Base-by-base conservation (phyloP, 2,329 filamentous ascomycete genomes). In the Aspergillus neoniger region DNA sequence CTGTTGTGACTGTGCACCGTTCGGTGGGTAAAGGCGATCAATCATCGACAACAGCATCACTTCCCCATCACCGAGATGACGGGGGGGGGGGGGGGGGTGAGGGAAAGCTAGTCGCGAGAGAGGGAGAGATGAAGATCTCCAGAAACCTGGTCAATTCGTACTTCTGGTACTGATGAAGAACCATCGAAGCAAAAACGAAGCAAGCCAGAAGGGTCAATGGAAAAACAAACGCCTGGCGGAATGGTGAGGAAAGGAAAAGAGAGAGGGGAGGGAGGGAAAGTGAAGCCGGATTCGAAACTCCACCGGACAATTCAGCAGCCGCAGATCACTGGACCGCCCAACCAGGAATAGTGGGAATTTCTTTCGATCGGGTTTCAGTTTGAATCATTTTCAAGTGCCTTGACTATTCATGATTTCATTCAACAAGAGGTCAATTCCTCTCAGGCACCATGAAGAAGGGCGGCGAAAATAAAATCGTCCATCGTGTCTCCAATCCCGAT, bases 291-390 rank as follows among this genome's bases (percentile, higher is more conserved):
- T 36, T 52, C 19, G 50, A 21, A 43, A 25, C 52, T 28, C 52
- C 52, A 55, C 52, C 38, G 52, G 52, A 21, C 52, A 55, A 25
- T 41, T 55, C 52, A 55, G 21, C 52, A 28, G 52, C 52, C 38
- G 58, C 44, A 39, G 58, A 59, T 59, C 58, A 59, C 58, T 59
- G 51, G 58, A 59, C 25, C 47, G 30, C 47, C 58, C 52, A 51
- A 56, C 51, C 32, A n/a, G 58, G 51, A 30, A 28, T 55, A 55
- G 47, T 19, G 43, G 32, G 38, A 25, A 28, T 28, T 30, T 15
- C 23, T 15, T 32, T 25, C 21, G 30, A 23, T 59, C 36, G 57
- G 21, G 23, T 49, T 49, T n/a, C 17, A 43, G 10, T 25, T 36
- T 47, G 28, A 14, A 14, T 36, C 32, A 36, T 36, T 36, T 32